phyloP scores from a whole-genome alignment of 2,329 filamentous ascomycete genomes.

The Arthrobotrys entomopaga region DNA sequence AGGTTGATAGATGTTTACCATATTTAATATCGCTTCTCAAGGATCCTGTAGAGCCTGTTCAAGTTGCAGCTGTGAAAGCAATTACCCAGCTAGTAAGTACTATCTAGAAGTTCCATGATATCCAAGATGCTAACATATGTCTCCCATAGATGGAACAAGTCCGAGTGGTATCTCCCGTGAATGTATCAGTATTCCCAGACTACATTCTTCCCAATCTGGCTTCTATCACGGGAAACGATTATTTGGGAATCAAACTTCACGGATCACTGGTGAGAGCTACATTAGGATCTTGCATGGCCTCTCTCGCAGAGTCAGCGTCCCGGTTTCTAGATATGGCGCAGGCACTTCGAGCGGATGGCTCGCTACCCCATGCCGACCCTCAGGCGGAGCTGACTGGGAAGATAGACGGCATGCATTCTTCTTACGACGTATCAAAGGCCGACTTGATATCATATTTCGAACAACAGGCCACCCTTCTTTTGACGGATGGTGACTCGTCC shows the following conservation, averaged over 20 bases:
- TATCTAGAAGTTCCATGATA: constrained; percentile 13
- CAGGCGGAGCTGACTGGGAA: constrained; percentile 84
- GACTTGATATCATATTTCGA: constrained; percentile 88
- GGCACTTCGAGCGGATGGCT: constrained; percentile 83
- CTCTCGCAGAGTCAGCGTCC: constrained; percentile 83
- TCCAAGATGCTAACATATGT: constrained; percentile 24
- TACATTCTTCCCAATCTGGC: constrained; percentile 70
- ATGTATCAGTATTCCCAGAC: constrained; percentile 75
- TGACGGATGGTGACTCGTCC: constrained; percentile 85
- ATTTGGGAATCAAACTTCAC: constrained; percentile 43
- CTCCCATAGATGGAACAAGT: constrained; percentile 74
- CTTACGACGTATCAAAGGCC: constrained; percentile 64
- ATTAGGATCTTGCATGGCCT: constrained; percentile 91
- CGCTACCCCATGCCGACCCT: constrained; percentile 79
- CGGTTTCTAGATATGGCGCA: constrained; percentile 91
- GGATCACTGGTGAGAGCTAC: constrained; percentile 80
- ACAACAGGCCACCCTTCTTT: constrained; percentile 83
- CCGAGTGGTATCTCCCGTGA: constrained; percentile 82
- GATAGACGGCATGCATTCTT: constrained; percentile 77
- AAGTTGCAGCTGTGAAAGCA: constrained; percentile 83
- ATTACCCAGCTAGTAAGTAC: constrained; percentile 77
- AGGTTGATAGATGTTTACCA: constrained; percentile 89
- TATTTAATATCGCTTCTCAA: constrained; percentile 85
- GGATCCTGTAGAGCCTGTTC: constrained; percentile 84
- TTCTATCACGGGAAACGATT: constrained; percentile 66